Evolutionary conservation across 2,329 filamentous ascomycete genomes (phyloP).

Genomic region (Curvularia hawaiiensis): DNA sequence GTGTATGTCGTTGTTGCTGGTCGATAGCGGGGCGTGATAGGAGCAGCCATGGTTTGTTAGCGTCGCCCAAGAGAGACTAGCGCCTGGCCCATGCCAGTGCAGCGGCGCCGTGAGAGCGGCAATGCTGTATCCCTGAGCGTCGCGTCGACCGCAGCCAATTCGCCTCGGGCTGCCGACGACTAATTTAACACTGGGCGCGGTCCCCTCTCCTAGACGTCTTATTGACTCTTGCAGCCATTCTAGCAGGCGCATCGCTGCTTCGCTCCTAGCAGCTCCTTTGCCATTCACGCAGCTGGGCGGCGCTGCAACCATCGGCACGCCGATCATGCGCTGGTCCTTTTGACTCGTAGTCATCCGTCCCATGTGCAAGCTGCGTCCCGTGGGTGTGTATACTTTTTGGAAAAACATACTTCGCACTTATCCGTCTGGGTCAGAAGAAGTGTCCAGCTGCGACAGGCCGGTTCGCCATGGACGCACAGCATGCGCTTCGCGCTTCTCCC

Average conservation of each 20-base stretch:
- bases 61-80: slow-evolving; percentile 5
- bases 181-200: slow-evolving; percentile 14
- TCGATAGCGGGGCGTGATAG: neutral
- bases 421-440: slow-evolving; percentile 4
- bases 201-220: slow-evolving; percentile 5
- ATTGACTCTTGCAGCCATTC: slow-evolving; percentile 1
- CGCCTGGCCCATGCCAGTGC: slow-evolving; percentile 7
- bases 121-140: slow-evolving; percentile 2
- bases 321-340: slow-evolving; percentile 14
- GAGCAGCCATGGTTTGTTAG: slow-evolving; percentile 5
- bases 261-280: neutral
- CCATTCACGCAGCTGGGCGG: neutral
- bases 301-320: slow-evolving; percentile 7
- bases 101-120: slow-evolving; percentile 1
- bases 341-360: slow-evolving; percentile 6
- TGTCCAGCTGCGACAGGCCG: slow-evolving; percentile 7
- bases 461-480: slow-evolving; percentile 11
- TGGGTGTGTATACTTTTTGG: slow-evolving; percentile 8
- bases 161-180: slow-evolving; percentile 9
- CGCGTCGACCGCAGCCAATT: slow-evolving; percentile 1
- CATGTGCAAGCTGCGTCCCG: neutral
- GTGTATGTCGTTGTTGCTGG: slow-evolving; percentile 2
- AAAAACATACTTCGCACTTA: neutral
- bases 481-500: slow-evolving; percentile 8
- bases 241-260: neutral